Conservation (phyloP, 2,329 filamentous ascomycete species). For the Sordariomycetes sp. region DNA sequence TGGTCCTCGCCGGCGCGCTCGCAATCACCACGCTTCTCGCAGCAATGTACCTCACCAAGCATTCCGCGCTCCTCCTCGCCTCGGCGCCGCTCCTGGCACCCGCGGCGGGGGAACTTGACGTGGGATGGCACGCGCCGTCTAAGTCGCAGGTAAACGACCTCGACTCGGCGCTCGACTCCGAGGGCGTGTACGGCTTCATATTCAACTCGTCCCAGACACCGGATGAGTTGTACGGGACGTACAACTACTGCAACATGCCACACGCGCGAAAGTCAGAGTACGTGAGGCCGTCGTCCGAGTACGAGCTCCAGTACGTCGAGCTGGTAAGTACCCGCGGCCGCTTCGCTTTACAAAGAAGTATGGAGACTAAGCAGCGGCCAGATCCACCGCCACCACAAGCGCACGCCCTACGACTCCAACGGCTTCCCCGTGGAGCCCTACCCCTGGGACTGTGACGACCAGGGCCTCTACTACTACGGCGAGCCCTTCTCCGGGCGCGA, state of each 20-base stretch:
- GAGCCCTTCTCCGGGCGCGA: slow-evolving; percentile 36
- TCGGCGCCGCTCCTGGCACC: not conserved
- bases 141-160: slow-evolving; percentile 48
- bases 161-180: slow-evolving; percentile 36
- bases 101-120: not conserved
- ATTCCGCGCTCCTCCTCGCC: not conserved
- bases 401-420: slow-evolving; percentile 68
- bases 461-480: slow-evolving; percentile 57
- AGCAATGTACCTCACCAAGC: not conserved
- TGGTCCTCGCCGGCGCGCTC: not conserved
- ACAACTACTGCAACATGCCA: slow-evolving; percentile 84
- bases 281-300: slow-evolving; percentile 34
- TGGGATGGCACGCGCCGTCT: slow-evolving; percentile 42
- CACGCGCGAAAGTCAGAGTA: slow-evolving; percentile 62
- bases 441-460: slow-evolving; percentile 58
- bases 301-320: slow-evolving; percentile 61
- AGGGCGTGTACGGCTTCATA: slow-evolving; percentile 59
- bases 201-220: slow-evolving; percentile 55
- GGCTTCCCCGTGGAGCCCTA: slow-evolving; percentile 63
- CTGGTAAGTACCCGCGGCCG: slow-evolving; percentile 36
- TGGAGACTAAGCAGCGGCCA: slow-evolving; percentile 12
- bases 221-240: slow-evolving; percentile 41
- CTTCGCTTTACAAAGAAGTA: not conserved
- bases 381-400: slow-evolving; percentile 76
- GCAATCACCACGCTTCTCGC: not conserved